Conservation (phyloP, 306 rosid genomes). For the Casuarina cunninghamiana region DNA sequence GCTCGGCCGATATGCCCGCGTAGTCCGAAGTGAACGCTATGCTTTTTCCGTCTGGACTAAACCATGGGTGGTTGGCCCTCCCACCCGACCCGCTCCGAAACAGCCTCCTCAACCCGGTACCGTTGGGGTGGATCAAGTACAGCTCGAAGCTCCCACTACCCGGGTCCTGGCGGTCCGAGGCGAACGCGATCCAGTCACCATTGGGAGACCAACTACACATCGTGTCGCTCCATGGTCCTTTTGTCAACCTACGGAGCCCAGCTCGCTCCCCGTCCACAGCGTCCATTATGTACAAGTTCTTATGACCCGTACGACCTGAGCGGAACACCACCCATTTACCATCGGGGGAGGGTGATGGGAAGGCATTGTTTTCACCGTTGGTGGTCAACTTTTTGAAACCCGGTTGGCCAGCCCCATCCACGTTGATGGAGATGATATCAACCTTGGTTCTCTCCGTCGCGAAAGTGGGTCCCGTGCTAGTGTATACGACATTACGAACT, state of each 20-base stretch:
- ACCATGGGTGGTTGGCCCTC: slow-evolving; percentile 69
- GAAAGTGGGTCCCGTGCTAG: slow-evolving; percentile 63
- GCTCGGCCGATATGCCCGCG: slow-evolving; percentile 79
- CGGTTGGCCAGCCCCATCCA: slow-evolving; percentile 27
- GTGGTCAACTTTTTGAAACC: slow-evolving; percentile 52
- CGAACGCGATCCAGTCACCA: slow-evolving; percentile 82
- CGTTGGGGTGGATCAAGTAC: slow-evolving; percentile 70
- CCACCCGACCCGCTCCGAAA: slow-evolving; percentile 69
- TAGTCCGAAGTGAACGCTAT: slow-evolving; percentile 67
- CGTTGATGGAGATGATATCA: slow-evolving; percentile 56
- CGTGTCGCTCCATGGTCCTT: slow-evolving; percentile 77
- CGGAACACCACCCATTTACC: slow-evolving; percentile 85
- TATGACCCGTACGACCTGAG: slow-evolving; percentile 69
- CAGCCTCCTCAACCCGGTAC: slow-evolving; percentile 70
- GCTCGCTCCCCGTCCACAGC: slow-evolving; percentile 55
- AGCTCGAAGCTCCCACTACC: slow-evolving; percentile 64
- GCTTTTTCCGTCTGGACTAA: slow-evolving; percentile 71
- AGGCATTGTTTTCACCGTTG: slow-evolving; percentile 80
- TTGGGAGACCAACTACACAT: slow-evolving; percentile 90
- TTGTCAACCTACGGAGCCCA: slow-evolving; percentile 50
- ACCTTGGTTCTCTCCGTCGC: slow-evolving; percentile 61
- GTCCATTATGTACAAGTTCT: slow-evolving; percentile 74
- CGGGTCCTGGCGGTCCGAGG: slow-evolving; percentile 67
- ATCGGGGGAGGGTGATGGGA: slow-evolving; percentile 70
- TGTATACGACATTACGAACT: slow-evolving; percentile 60